Evolutionary conservation across 306 rosid species (phyloP).

Genomic region (Prunus padus): DNA sequence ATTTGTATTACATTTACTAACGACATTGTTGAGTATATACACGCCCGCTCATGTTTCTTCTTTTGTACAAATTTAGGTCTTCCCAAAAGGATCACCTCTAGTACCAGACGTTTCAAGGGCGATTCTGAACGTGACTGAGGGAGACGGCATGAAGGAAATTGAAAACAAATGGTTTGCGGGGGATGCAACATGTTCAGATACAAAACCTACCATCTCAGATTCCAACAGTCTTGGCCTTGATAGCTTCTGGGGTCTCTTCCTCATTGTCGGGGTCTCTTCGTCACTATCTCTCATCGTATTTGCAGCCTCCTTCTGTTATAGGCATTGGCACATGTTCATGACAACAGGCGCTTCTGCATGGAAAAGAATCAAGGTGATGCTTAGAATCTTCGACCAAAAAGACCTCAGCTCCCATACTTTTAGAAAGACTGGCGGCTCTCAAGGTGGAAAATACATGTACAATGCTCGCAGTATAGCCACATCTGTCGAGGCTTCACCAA

Average conservation of each 20-base stretch:
- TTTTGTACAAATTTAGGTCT: slow-evolving; percentile 20
- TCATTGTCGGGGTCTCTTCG: slow-evolving; percentile 46
- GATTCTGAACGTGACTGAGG: slow-evolving; percentile 54
- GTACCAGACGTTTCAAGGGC: slow-evolving; percentile 61
- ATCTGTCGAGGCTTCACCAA: background rate
- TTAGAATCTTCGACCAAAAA: slow-evolving; percentile 25
- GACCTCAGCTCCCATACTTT: slow-evolving; percentile 28
- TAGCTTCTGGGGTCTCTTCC: slow-evolving; percentile 69
- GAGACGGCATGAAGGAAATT: slow-evolving; percentile 46
- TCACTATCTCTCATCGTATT: slow-evolving; percentile 33
- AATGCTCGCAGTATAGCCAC: background rate
- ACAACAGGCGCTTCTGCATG: slow-evolving; percentile 30
- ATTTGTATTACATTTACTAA: no score
- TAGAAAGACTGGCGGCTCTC: background rate
- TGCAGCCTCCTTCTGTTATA: slow-evolving; percentile 27
- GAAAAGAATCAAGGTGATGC: slow-evolving; percentile 26
- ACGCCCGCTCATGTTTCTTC: no score
- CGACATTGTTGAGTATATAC: no score
- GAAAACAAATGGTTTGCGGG: slow-evolving; percentile 51
- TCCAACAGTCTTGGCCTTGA: slow-evolving; percentile 50
- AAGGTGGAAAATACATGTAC: background rate
- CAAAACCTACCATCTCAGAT: slow-evolving; percentile 30
- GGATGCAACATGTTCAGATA: slow-evolving; percentile 23
- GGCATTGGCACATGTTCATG: slow-evolving; percentile 33
- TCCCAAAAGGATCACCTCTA: slow-evolving; percentile 51